These are phyloP conservation scores for Emericellopsis atlantica DNA, from an alignment of 2,329 filamentous ascomycete species.

Conservation along the genomic window DNA sequence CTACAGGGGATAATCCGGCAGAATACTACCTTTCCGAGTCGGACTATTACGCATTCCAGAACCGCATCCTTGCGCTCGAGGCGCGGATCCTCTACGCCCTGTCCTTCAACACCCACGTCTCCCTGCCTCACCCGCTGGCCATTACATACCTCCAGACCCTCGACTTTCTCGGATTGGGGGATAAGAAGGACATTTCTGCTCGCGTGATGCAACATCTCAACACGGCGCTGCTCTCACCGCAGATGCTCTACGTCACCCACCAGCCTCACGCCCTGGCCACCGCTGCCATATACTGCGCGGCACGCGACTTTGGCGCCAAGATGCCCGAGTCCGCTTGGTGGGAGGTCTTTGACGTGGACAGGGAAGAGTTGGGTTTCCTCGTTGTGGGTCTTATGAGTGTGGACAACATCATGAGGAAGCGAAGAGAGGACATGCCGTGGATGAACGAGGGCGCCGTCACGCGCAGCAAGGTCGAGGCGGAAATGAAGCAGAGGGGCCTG, in stretches of 20 bases:
- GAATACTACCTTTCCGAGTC: conserved; percentile 62
- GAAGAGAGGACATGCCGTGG: conserved; percentile 42
- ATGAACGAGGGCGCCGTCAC: conserved; percentile 40
- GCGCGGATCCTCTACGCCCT: conserved; percentile 62
- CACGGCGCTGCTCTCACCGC: conserved; percentile 71
- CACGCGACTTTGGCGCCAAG: conserved; percentile 61
- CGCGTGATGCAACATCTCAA: conserved; percentile 72
- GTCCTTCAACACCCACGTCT: conserved; percentile 73
- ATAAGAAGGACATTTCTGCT: conserved; percentile 41
- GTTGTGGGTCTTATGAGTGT: conserved; percentile 77
- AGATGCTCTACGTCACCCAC: conserved; percentile 82
- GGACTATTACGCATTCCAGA: conserved; percentile 52
- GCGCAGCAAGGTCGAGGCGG: conserved; percentile 41
- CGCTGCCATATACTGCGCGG: conserved; percentile 82
- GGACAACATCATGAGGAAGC: conserved; percentile 52
- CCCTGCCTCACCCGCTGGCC: conserved; percentile 73
- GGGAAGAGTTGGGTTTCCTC: conserved; percentile 87
- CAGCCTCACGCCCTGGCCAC: conserved; percentile 79
- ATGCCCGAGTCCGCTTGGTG: conserved; percentile 85
- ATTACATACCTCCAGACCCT: conserved; percentile 90
- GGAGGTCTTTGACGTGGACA: conserved; percentile 94
- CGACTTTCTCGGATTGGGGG: conserved; percentile 42
- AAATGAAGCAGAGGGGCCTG: conserved; percentile 42
- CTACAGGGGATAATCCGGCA: conserved; percentile 27
- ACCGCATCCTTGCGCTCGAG: conserved; percentile 60